Conservation (phyloP, 352 stramenopile species). For the Pythium rishiriense region DNA sequence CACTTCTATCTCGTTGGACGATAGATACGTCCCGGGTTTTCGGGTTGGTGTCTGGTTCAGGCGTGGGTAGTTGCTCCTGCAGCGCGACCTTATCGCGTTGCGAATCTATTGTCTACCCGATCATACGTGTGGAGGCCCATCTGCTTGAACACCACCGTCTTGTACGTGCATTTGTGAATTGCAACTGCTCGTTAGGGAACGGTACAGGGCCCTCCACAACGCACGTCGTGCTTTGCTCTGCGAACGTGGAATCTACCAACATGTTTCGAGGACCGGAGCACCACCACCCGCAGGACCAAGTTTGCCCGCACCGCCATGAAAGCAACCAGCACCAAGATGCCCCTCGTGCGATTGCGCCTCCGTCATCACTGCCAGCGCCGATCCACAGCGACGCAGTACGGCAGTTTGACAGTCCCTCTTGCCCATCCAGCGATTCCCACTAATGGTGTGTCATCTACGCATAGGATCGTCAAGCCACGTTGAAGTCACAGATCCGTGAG, state of each 20-base stretch:
- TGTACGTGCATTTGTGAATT: constrained; percentile 21
- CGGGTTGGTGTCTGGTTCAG: too few species aligned
- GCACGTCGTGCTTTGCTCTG: not conserved
- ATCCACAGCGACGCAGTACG: constrained; percentile 57
- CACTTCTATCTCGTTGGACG: not conserved
- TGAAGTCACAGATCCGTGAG: constrained; percentile 77
- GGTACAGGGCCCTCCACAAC: too few species aligned
- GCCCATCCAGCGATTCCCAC: not conserved
- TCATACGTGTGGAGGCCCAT: not conserved
- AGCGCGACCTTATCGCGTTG: constrained; percentile 17
- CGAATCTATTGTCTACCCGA: not conserved
- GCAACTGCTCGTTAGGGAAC: constrained; percentile 2
- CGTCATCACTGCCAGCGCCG: constrained; percentile 45
- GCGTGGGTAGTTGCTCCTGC: too few species aligned
- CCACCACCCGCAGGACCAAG: constrained; percentile 27
- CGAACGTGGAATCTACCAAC: not conserved
- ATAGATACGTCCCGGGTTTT: not conserved
- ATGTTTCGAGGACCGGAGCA: constrained; percentile 36
- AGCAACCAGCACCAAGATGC: constrained; percentile 42
- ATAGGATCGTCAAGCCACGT: constrained; percentile 48
- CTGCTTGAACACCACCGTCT: not conserved
- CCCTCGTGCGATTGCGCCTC: constrained; percentile 23
- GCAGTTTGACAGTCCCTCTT: not conserved
- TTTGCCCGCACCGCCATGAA: constrained; percentile 29
- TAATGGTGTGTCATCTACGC: not conserved